Evolutionary conservation across 2,329 filamentous ascomycete species (phyloP).

Genomic region (Phaeomoniella chlamydospora): DNA sequence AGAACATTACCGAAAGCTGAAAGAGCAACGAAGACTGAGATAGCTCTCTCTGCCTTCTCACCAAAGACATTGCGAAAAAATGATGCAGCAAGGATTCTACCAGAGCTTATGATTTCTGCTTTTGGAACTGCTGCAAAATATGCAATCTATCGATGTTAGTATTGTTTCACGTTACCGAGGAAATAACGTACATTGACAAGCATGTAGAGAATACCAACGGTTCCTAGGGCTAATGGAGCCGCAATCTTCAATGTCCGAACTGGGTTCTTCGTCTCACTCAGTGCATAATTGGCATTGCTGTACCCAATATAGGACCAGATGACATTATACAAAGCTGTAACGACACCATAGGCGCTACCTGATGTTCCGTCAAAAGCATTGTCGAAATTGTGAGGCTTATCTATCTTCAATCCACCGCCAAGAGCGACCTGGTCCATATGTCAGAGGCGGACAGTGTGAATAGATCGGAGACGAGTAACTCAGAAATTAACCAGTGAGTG

Average conservation of each 20-base stretch:
- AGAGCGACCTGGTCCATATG: too few species aligned
- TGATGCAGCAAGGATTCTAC: conserved; percentile 52
- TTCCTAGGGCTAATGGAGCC: conserved; percentile 43
- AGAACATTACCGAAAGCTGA: conserved; percentile 59
- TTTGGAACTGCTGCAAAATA: conserved; percentile 53
- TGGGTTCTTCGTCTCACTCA: conserved; percentile 57
- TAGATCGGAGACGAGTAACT: too few species aligned
- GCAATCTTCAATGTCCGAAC: conserved; percentile 51
- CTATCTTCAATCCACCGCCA: too few species aligned
- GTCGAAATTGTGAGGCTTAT: conserved; percentile 35
- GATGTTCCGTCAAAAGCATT: conserved; percentile 46
- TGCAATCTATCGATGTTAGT: too few species aligned
- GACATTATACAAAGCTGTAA: conserved; percentile 49
- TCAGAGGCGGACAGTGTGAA: too few species aligned
- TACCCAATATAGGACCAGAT: conserved; percentile 56
- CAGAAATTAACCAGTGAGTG: too few species aligned
- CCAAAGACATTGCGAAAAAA: conserved; percentile 55
- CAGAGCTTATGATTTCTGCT: conserved; percentile 51
- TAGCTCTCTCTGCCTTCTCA: conserved; percentile 35
- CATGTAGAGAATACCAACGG: conserved; percentile 50
- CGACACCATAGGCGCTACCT: too few species aligned
- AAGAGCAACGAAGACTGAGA: conserved; percentile 51
- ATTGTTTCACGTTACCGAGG: too few species aligned
- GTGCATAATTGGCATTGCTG: conserved; percentile 53
- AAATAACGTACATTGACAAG: conserved; percentile 49